phyloP scores from a whole-genome alignment of 2,329 filamentous ascomycete species.

The Phyllosticta paracitricarpa region DNA sequence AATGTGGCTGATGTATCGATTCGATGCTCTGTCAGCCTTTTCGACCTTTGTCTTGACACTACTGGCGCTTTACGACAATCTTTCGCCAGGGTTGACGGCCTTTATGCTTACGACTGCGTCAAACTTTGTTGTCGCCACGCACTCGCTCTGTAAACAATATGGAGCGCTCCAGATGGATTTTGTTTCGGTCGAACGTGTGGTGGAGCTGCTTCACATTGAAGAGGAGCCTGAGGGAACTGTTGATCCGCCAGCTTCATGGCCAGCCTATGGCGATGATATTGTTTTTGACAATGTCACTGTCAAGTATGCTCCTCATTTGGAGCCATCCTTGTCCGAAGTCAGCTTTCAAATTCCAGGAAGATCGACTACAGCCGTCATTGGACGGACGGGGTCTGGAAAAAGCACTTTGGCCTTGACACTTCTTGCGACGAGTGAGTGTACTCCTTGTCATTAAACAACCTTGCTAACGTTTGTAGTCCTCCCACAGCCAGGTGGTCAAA shows the following conservation, averaged over 20 bases:
- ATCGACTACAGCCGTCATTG: conserved; percentile 68
- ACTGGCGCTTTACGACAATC: conserved; percentile 63
- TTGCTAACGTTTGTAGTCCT: conserved; percentile 34
- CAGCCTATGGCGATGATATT: conserved; percentile 52
- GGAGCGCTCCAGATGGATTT: conserved; percentile 86
- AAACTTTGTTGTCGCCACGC: conserved; percentile 57
- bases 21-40: conserved; percentile 59
- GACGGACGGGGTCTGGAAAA: conserved; percentile 69
- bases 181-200: conserved; percentile 77
- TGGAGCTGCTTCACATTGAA: conserved; percentile 70
- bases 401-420: conserved; percentile 60
- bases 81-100: conserved; percentile 69
- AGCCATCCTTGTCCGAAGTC: conserved; percentile 59
- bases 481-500: conserved; percentile 33
- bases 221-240: conserved; percentile 60
- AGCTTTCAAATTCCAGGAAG: conserved; percentile 68
- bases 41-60: conserved; percentile 66
- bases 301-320: conserved; percentile 67
- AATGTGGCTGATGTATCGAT: conserved; percentile 73
- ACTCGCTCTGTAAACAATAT: conserved; percentile 67
- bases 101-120: conserved; percentile 70
- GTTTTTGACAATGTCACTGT: conserved; percentile 69
- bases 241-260: conserved; percentile 67
- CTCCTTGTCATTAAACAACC: not conserved
- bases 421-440: conserved; percentile 36